Evolutionary conservation across 1,284 basidiomycete genomes (phyloP), one percentile per base, ranked within the genome.

Genomic region (Malassezia yamatoensis): DNA sequence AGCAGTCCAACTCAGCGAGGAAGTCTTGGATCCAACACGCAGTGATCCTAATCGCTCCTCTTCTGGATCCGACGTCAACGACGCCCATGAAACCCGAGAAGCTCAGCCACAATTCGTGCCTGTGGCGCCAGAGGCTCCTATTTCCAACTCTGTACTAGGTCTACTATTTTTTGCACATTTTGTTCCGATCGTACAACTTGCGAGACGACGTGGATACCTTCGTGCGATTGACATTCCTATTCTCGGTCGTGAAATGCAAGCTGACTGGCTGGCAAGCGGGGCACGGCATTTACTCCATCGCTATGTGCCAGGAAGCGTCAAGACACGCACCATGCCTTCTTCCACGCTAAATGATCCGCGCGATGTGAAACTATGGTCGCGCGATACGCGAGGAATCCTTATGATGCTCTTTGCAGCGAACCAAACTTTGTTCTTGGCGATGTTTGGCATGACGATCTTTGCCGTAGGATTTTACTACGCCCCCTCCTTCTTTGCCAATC

Each of bases 401-500:
- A 29, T 8, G 3, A 35, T 47, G 43, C 34, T 58, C 12, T 9
- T 52, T n/a, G 32, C 29, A 5, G 50, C 45, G 12, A 58, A 58
- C 36, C 12, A 32, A 9, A 5, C n/a, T 13, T 41, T 43, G 29
- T 49, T 58, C 18, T 6, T 24, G 13, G 32, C 16, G 9, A 18
- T 58, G 39, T 11, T 41, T 2, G 8, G 24, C 12, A 40, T 58
- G 32, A 53, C 55, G 18, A 13, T 53, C 6, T 15, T 53, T 16
- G 20, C 44, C 12, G 49, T 58, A 9, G 33, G 12, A 11, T 43
- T 29, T 10, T 58, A 58, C 46, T 58, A 58, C 41, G 42, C 18
- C n/a, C 55, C 55, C 10, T 42, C 51, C 4, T 58, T 53, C 36
- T 58, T 51, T 21, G 45, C 51, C 18, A 51, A 46, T 34, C 45